phyloP scores from a whole-genome alignment of 805 yeast species.

The Ogataea kodamae region DNA sequence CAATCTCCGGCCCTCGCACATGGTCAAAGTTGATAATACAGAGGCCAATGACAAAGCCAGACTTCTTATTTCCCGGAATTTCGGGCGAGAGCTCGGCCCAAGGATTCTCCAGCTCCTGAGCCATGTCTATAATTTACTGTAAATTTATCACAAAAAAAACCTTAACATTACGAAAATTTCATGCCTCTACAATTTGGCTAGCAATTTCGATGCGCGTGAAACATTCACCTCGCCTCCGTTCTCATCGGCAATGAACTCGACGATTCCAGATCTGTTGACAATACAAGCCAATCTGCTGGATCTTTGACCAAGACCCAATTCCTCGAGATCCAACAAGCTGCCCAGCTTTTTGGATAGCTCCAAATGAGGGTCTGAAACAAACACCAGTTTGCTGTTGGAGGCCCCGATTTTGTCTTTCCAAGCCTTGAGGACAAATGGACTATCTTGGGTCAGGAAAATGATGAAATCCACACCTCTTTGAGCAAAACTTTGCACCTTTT shows the following conservation, averaged over 20 bases:
- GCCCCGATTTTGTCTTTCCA: constrained; percentile 55
- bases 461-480: constrained; percentile 61
- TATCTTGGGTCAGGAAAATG: constrained; percentile 63
- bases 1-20: constrained; percentile 88
- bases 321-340: constrained; percentile 50
- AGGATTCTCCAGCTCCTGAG: constrained; percentile 3
- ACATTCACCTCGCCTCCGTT: constrained; percentile 28
- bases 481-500: constrained; percentile 46
- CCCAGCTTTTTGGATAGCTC: constrained; percentile 58
- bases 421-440: constrained; percentile 67
- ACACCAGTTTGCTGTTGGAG: constrained; percentile 39
- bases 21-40: constrained; percentile 94
- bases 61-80: neutral
- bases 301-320: constrained; percentile 53
- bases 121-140: no score
- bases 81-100: constrained; percentile 1
- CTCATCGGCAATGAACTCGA: constrained; percentile 31
- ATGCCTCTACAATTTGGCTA: constrained; percentile 24
- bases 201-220: constrained; percentile 25
- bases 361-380: constrained; percentile 63
- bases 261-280: constrained; percentile 45
- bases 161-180: constrained; percentile 1
- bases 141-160: constrained; percentile 3
- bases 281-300: constrained; percentile 66
- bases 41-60: constrained; percentile 63